phyloP scores from a whole-genome alignment of 768 basidiomycete species.

The Panus rudis region DNA sequence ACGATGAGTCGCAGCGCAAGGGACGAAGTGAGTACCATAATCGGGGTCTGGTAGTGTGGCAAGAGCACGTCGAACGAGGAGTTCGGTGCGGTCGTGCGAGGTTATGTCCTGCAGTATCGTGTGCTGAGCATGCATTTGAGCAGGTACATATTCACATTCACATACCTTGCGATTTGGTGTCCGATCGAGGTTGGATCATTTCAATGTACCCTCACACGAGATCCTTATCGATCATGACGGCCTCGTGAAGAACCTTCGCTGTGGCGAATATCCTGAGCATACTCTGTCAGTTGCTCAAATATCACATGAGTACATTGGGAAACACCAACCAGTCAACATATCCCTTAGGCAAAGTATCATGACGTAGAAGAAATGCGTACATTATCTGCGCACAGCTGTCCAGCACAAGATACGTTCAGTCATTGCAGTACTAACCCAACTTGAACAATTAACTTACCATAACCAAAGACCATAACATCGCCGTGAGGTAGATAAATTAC shows the following conservation, averaged over 20 bases:
- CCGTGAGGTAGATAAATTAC: conserved; percentile 75
- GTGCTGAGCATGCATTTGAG: background rate
- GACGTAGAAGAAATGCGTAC: conserved; percentile 67
- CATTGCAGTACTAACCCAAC: background rate
- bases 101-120: conserved; percentile 40
- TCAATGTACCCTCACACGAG: conserved; percentile 55
- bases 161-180: conserved; percentile 42
- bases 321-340: conserved; percentile 61
- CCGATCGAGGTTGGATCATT: conserved; percentile 50
- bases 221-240: conserved; percentile 51
- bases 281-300: background rate
- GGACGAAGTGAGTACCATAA: conserved; percentile 43
- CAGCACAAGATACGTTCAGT: background rate
- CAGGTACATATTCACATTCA: background rate
- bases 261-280: conserved; percentile 60
- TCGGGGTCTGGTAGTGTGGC: conserved; percentile 23
- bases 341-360: conserved; percentile 72
- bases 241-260: conserved; percentile 50
- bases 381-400: conserved; percentile 77
- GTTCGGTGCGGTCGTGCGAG: conserved; percentile 37
- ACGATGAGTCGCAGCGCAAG: conserved; percentile 74
- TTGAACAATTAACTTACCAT: conserved; percentile 36
- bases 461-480: conserved; percentile 71
- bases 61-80: conserved; percentile 37
- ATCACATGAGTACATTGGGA: background rate